Percentiles rank a stretch among this genome's conserved stretches.
phyloP scores from a whole-genome alignment of 2,329 filamentous ascomycete species.

The Penicillium sp. region DNA sequence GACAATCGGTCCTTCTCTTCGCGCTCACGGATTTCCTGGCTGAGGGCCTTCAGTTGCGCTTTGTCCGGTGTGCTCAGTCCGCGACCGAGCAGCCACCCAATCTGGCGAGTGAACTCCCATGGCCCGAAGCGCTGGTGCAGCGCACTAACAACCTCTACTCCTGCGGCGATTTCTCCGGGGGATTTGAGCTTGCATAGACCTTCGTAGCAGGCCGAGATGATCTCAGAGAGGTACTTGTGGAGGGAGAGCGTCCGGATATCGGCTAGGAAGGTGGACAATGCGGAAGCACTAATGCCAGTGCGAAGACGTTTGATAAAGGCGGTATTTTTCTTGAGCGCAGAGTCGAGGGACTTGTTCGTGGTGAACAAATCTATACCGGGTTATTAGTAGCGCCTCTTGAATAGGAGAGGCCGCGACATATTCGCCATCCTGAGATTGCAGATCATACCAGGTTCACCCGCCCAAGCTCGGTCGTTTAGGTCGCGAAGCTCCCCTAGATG shows the following conservation, averaged over 20 bases:
- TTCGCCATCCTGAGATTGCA: not conserved
- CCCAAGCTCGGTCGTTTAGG: constrained; percentile 85
- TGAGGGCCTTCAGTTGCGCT: constrained; percentile 73
- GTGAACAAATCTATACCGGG: constrained; percentile 68
- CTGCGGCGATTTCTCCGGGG: constrained; percentile 86
- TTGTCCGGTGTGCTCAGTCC: constrained; percentile 91
- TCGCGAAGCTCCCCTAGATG: constrained; percentile 79
- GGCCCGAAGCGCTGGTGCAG: constrained; percentile 93
- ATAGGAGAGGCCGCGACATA: too few relatives aligned
- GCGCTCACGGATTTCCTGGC: constrained; percentile 81
- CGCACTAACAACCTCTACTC: constrained; percentile 91
- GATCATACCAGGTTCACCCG: constrained; percentile 75
- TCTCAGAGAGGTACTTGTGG: constrained; percentile 95
- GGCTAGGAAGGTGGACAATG: constrained; percentile 79
- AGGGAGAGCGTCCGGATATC: constrained; percentile 89
- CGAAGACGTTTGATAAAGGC: constrained; percentile 96
- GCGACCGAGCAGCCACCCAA: constrained; percentile 89
- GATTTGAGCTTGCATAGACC: constrained; percentile 89
- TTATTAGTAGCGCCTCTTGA: constrained; percentile 14
- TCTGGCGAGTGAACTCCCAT: constrained; percentile 82
- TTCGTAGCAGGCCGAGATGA: constrained; percentile 93
- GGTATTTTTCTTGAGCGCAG: constrained; percentile 96
- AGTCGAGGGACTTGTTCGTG: constrained; percentile 80
- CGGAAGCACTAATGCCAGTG: constrained; percentile 79
- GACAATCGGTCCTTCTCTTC: constrained; percentile 93